Percentiles rank a stretch among this genome's conserved stretches.
Conservation (phyloP, 2,329 filamentous ascomycete genomes). For the Tolypocladium inflatum region DNA sequence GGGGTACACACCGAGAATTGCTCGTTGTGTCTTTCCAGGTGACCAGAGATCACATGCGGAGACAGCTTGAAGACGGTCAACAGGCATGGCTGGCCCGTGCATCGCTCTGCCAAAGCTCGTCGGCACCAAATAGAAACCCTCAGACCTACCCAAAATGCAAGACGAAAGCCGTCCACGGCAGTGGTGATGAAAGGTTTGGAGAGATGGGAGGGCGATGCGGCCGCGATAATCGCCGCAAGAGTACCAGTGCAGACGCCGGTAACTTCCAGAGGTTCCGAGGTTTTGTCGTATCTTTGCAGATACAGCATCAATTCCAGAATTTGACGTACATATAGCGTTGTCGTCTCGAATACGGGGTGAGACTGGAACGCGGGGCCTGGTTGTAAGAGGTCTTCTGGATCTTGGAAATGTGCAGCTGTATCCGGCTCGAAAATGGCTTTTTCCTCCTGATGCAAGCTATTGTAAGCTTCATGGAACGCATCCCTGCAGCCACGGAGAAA, state of each 20-base stretch:
- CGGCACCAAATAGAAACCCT: neutral
- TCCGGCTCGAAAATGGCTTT: neutral
- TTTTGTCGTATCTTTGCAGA: neutral
- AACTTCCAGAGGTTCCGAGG: neutral
- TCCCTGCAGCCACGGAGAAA: conserved; percentile 2
- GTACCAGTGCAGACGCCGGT: conserved; percentile 3
- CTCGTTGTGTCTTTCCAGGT: neutral
- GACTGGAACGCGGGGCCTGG: neutral
- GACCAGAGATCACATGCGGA: neutral
- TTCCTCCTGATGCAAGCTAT: neutral
- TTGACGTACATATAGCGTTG: conserved; percentile 2
- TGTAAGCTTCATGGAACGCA: neutral
- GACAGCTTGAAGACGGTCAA: conserved; percentile 1
- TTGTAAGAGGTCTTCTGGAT: neutral
- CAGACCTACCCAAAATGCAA: conserved; percentile 6
- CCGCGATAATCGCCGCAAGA: conserved; percentile 3
- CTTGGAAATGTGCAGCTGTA: neutral
- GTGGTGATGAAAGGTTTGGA: neutral
- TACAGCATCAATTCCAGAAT: conserved; percentile 2
- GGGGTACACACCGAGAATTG: too few relatives aligned
- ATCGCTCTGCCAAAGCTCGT: neutral
- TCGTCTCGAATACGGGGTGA: conserved; percentile 3
- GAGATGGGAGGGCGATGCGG: conserved; percentile 1
- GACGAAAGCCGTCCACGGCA: conserved; percentile 2
- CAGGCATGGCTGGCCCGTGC: neutral